Conservation (phyloP, 2,329 filamentous ascomycete genomes). For the Pyrenophora tritici-repentis region DNA sequence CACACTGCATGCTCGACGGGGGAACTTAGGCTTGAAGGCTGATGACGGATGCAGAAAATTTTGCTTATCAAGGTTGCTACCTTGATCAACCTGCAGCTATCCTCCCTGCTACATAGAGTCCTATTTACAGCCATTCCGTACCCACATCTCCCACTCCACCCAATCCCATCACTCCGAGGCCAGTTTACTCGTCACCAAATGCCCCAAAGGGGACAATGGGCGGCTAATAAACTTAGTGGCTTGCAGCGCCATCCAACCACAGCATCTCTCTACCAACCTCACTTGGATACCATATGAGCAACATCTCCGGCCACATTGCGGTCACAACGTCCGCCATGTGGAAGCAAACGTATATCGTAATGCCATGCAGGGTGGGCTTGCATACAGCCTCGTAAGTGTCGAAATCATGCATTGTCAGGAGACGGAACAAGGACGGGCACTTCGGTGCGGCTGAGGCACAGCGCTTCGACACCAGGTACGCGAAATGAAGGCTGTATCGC, state of each 20-base stretch:
- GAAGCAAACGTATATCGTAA: slow-evolving; percentile 23
- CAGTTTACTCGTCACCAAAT: slow-evolving; percentile 36
- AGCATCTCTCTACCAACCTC: slow-evolving; percentile 18
- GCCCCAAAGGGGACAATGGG: slow-evolving; percentile 35
- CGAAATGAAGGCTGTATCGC: slow-evolving; percentile 4
- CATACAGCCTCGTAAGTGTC: slow-evolving; percentile 16
- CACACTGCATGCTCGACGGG: slow-evolving; percentile 37
- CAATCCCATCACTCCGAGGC: slow-evolving; percentile 23
- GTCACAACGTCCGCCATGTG: slow-evolving; percentile 22
- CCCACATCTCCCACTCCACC: slow-evolving; percentile 9
- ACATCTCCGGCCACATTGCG: slow-evolving; percentile 17
- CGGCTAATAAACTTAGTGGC: slow-evolving; percentile 42
- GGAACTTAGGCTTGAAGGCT: slow-evolving; percentile 18
- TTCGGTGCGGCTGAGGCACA: slow-evolving; percentile 27
- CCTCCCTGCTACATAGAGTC: slow-evolving; percentile 32
- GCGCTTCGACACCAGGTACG: slow-evolving; percentile 29
- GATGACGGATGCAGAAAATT: slow-evolving; percentile 24
- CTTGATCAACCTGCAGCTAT: slow-evolving; percentile 19
- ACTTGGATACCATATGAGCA: slow-evolving; percentile 6
- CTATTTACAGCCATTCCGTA: slow-evolving; percentile 42
- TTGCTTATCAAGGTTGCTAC: slow-evolving; percentile 17
- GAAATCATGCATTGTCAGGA: slow-evolving; percentile 17
- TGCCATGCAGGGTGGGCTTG: slow-evolving; percentile 25
- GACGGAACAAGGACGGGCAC: slow-evolving; percentile 15
- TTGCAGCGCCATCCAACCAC: slow-evolving; percentile 34